Conservation (phyloP, 139 green algal species). For the Medakamo hakoo region DNA sequence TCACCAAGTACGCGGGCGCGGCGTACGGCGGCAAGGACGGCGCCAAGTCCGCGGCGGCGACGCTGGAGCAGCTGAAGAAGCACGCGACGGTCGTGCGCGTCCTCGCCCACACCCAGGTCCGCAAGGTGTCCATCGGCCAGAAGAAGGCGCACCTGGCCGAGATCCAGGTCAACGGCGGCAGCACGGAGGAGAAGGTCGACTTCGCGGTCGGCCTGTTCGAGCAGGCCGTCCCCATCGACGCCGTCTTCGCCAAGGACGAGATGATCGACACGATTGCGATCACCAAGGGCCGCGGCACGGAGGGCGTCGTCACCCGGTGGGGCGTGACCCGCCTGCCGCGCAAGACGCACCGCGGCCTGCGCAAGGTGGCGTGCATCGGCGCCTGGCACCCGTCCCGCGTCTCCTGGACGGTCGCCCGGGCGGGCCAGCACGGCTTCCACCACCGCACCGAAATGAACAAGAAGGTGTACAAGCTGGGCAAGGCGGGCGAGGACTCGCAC, state of each 20-base stretch:
- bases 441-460: slow-evolving; percentile 99
- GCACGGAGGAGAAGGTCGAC: slow-evolving; percentile 85
- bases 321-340: slow-evolving; percentile 93
- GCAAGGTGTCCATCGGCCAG: slow-evolving; percentile 65
- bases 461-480: slow-evolving; percentile 99
- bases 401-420: slow-evolving; percentile 85
- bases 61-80: slow-evolving; percentile 91
- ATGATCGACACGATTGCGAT: slow-evolving; percentile 99
- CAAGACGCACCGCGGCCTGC: slow-evolving; percentile 98
- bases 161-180: slow-evolving; percentile 97
- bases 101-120: slow-evolving; percentile 74
- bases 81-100: slow-evolving; percentile 76
- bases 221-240: slow-evolving; percentile 75
- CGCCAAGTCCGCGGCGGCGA: too few relatives aligned
- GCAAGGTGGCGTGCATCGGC: slow-evolving; percentile 97
- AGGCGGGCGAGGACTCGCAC: slow-evolving; percentile 79
- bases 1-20: slow-evolving; percentile 96
- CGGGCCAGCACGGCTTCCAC: slow-evolving; percentile 93
- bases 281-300: slow-evolving; percentile 82
- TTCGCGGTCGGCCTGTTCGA: slow-evolving; percentile 87
- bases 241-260: slow-evolving; percentile 81
- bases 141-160: slow-evolving; percentile 99
- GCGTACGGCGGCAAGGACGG: slow-evolving; percentile 81
- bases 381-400: slow-evolving; percentile 96
- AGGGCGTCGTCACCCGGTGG: slow-evolving; percentile 97